Base-by-base conservation (phyloP, 805 yeast genomes). In the Candida pseudoglaebosa region DNA sequence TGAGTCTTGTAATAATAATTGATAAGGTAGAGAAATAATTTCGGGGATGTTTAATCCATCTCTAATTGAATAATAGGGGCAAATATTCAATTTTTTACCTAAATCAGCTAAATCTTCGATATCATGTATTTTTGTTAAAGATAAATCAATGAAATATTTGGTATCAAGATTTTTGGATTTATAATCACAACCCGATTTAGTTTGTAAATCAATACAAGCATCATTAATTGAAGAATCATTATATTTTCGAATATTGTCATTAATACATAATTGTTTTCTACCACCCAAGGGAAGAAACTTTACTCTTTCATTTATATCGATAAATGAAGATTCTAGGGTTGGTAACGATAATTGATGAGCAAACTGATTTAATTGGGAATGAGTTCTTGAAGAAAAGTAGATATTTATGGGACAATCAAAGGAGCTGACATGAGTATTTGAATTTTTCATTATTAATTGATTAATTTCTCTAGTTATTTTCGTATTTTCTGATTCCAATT, bases 11-110 rank as follows among this genome's bases (percentile, higher is more conserved):
- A 87, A 62, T 10, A 90, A 57, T 45, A 86, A 66, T 49, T 89
- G 96, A 50, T 90, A 90, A 0, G 98, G 97, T 31, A 91, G 64
- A 0, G 96, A 80, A 1, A 90, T 69, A 0, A 90, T 77, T 49
- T 90, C 98, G 0, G 88, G 75, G 13, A 67, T 47, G 1, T 73
- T 70, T 1, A 78, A 52, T 2, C 80, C 77, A 5, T 67, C 69
- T 28, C 95, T 66, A 0, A 80, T 66, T 0, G 88, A 80, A 52
- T 90, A 90, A 56, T 90, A 91, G 0, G 97, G 96, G 52, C 98
- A 90, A 0, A 80, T 66, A 4, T 70, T 65, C 24, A 78, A 54
- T 2, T 67, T 51, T 15, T 64, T 54, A 0, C 97, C 97, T 2
- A 85, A 51, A 0, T 52, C 47, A 2, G 71, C 79, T 24, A 89